Base-by-base conservation (phyloP, 345 rosid genomes). In the Cardamine resedifolia region DNA sequence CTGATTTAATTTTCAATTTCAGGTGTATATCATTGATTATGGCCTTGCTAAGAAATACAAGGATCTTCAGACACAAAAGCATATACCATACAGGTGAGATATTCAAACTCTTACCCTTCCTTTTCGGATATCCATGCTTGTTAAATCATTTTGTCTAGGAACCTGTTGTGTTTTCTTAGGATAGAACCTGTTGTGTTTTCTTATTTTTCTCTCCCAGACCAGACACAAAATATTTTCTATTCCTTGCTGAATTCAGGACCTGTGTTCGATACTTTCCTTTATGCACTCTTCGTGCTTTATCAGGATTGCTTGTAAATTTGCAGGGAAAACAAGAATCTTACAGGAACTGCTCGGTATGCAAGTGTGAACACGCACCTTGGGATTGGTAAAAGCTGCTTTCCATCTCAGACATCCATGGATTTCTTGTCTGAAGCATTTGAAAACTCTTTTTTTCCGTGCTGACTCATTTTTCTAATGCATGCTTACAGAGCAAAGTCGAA, bases 281-380 rank as follows among this genome's bases (percentile, higher is more conserved):
- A 49, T 66, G 15, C 21, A 28, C 47, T 14, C 61, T 21, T 43
- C 47, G 67, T 75, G 64, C 18, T 64, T 49, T 44, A 11, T 38
- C 26, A 47, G 7, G 7, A 6, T 47, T 64, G n/a, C n/a, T 47
- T 59, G 45, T 52, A 47, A 61, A 52, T 78, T 62, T 72, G 14
- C 82, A 95, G 99, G 80, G 99, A 95, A 82, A 95, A 91, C 80
- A 95, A 91, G 85, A 87, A 91, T 81, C 96, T 91, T 56, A 91
- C 96, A n/a, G 99, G 97, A 77, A 95, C 99, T 39, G 97, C 99
- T 64, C 90, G 93, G 41, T 95, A 91, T 82, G 97, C 97, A 58
- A 91, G 98, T 85, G 95, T 91, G 63, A 94, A 94, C 70, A 91
- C 98, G 66, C 98, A 94, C 83, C 96, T 87, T 64, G 98, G 96